Conservation (phyloP, 2,329 filamentous ascomycete genomes). For the Verticillium nonalfalfae region DNA sequence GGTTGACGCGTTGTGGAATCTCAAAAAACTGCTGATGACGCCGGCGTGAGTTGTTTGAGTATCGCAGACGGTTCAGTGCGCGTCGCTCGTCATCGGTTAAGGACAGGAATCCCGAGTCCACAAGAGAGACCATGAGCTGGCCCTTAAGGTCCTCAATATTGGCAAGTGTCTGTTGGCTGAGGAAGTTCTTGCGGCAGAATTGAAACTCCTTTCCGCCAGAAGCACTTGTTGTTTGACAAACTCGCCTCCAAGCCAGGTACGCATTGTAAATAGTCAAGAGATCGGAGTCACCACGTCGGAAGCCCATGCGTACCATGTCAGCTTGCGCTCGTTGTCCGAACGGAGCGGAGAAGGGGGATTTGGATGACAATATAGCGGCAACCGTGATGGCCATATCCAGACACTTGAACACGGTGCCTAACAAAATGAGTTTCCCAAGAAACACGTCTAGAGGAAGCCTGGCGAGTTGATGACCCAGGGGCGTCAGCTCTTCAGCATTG, state of each 20-base stretch:
- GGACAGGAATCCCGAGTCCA: conserved; percentile 76
- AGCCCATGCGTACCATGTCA: conserved; percentile 70
- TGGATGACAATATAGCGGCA: conserved; percentile 88
- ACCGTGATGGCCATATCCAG: conserved; percentile 88
- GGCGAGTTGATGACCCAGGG: conserved; percentile 79
- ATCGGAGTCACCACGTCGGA: conserved; percentile 84
- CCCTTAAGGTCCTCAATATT: conserved; percentile 96
- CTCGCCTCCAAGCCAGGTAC: conserved; percentile 80
- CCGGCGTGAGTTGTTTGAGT: conserved; percentile 40
- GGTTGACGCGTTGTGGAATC: conserved; percentile 69
- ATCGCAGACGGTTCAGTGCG: conserved; percentile 62
- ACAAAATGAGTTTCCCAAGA: conserved; percentile 84
- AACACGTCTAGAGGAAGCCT: conserved; percentile 90
- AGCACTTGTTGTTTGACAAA: conserved; percentile 59
- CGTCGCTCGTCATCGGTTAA: conserved; percentile 68
- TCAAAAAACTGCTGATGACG: conserved; percentile 71
- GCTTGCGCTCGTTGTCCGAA: conserved; percentile 80
- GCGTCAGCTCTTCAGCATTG: conserved; percentile 72
- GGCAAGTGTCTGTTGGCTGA: conserved; percentile 78
- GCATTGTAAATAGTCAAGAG: conserved; percentile 91
- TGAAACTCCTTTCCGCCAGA: conserved; percentile 66
- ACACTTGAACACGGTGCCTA: conserved; percentile 82
- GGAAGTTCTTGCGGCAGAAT: conserved; percentile 92
- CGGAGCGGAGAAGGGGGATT: conserved; percentile 85
- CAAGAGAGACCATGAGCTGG: conserved; percentile 78